These are phyloP conservation scores for Laburnicola sp. DNA, from an alignment of 2,329 filamentous ascomycete genomes.

Conservation along the genomic window DNA sequence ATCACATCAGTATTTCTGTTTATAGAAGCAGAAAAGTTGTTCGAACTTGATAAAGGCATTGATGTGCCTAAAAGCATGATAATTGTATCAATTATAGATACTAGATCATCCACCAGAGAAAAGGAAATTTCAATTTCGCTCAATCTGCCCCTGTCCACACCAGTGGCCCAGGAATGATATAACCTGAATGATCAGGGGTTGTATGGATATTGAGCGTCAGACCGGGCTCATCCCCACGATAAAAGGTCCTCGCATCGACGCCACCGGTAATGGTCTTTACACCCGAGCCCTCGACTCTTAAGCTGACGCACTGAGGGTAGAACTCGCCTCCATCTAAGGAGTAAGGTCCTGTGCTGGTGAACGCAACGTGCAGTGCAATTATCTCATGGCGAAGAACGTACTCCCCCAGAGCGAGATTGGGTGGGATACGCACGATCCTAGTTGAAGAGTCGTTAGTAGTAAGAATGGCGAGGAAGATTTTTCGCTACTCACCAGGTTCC, in stretches of 20 bases:
- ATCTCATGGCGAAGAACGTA: conserved; percentile 49
- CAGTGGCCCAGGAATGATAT: conserved; percentile 35
- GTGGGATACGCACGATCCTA: conserved; percentile 45
- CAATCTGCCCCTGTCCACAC: no score
- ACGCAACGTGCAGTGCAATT: conserved; percentile 47
- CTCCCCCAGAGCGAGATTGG: conserved; percentile 46
- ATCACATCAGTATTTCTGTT: no score
- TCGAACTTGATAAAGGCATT: no score
- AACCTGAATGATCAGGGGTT: conserved; percentile 21
- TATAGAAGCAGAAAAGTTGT: no score
- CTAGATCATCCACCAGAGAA: no score
- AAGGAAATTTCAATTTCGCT: no score
- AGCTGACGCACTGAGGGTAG: conserved; percentile 56
- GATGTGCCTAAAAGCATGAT: no score
- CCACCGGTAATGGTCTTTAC: conserved; percentile 38
- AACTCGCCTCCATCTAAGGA: conserved; percentile 52
- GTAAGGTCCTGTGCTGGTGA: conserved; percentile 36
- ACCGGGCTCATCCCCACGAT: conserved; percentile 46
- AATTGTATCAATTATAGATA: no score
- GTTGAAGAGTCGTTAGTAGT: conserved; percentile 36
- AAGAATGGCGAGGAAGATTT: background rate
- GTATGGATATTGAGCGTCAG: conserved; percentile 38
- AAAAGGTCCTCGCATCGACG: conserved; percentile 42
- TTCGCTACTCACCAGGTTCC: background rate
- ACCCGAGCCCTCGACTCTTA: conserved; percentile 50